phyloP scores from a whole-genome alignment of 805 yeast genomes.

The Myxozyma mucilagina region DNA sequence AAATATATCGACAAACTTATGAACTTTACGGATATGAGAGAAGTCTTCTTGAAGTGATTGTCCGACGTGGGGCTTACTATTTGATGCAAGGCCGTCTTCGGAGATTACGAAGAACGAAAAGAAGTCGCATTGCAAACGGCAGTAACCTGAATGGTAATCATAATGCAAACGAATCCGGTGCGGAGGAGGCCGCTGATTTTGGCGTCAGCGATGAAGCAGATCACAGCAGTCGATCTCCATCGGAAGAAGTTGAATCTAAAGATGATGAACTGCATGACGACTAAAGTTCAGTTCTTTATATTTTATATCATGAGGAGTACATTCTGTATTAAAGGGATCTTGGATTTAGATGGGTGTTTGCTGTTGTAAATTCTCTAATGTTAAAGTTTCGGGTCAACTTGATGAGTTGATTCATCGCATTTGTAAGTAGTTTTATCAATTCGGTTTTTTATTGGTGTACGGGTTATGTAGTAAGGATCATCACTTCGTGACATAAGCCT shows the following conservation, averaged over 20 bases:
- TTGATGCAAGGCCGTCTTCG: conserved; percentile 77
- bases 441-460: neutral
- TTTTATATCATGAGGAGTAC: no score
- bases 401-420: no score
- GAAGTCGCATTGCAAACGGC: neutral
- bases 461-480: no score
- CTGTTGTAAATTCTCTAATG: no score
- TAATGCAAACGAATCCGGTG: neutral
- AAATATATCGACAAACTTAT: conserved; percentile 51
- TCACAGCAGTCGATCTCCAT: conserved; percentile 8
- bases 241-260: conserved; percentile 8
- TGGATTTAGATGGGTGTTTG: no score
- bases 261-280: conserved; percentile 6
- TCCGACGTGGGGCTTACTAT: conserved; percentile 78
- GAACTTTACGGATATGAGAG: conserved; percentile 54
- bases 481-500: no score
- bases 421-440: neutral
- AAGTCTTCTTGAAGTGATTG: conserved; percentile 64
- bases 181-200: neutral
- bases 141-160: neutral
- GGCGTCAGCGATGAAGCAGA: conserved; percentile 6
- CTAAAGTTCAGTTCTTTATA: no score
- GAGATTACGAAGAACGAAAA: conserved; percentile 50
- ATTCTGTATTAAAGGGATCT: no score
- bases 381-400: no score